Evolutionary conservation across 2,329 filamentous ascomycete species (phyloP), one percentile per base, ranked within the genome.

Genomic region (Fusarium nematophilum): DNA sequence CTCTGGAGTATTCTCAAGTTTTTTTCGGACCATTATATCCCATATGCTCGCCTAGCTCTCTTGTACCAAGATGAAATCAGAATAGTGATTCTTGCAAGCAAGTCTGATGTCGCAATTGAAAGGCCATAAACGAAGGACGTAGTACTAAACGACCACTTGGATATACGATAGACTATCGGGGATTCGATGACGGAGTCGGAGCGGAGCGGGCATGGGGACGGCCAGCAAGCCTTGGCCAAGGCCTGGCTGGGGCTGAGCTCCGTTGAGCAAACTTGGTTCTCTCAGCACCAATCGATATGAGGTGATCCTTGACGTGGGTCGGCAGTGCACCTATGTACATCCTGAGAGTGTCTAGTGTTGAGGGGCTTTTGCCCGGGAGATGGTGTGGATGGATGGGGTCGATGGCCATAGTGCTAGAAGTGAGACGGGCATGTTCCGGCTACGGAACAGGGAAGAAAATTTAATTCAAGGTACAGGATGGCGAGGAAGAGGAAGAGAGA

Each of bases 221-320:
- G 25, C 14, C 36, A n/a, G 26, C 42, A 30, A 40, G n/a, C 38
- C 38, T 25, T 59, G 33, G 44, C 47, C n/a, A 18, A 23, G 30
- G 18, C 42, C 37, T 37, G 36, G 39, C n/a, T 27, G 13, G 11
- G 44, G 46, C 37, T 27, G 18, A 46, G 46, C 30, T 42, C 26
- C 30, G 42, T 39, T 8, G 40, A 49, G 9, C 13, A 29, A 30
- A 23, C 13, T 27, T 46, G 50, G 31, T 34, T 25, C 31, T 15
- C 23, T 57, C 13, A 34, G 50, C 46, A 45, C 65, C 65, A 67
- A 67, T 67, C 62, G 49, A 67, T 59, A 67, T 67, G 65, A 62
- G 59, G 65, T 67, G 65, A 67, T 67, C 50, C 30, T 21, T 36
- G 17, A 34, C 56, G 61, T 67, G 64, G 64, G 59, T 61, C 64